Evolutionary conservation across 352 stramenopile species (phyloP).

Genomic region (Peronosclerospora sorghi): DNA sequence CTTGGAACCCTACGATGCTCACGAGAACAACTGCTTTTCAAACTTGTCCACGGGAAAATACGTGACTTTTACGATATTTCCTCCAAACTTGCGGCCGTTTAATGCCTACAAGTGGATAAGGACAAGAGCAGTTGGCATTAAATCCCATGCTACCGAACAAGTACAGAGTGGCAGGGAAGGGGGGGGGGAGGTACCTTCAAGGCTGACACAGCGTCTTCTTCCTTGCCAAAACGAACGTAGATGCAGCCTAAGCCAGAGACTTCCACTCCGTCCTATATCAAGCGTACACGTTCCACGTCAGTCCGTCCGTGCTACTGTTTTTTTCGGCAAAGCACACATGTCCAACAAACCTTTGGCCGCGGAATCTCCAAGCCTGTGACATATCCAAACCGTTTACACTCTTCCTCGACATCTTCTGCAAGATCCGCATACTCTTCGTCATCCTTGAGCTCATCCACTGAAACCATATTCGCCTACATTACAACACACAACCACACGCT

Average conservation of each 20-base stretch:
- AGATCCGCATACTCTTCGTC: constrained; percentile 82
- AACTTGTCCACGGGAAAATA: constrained; percentile 72
- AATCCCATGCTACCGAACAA: no score
- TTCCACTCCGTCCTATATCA: constrained; percentile 38
- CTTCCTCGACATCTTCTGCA: constrained; percentile 83
- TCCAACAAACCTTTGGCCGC: constrained; percentile 51
- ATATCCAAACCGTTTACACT: constrained; percentile 80
- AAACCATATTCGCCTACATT: constrained; percentile 75
- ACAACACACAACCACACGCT: no score
- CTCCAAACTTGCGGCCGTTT: constrained; percentile 78
- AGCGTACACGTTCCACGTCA: constrained; percentile 1
- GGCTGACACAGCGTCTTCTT: constrained; percentile 42
- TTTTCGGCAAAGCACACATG: neutral
- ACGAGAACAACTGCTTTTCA: constrained; percentile 51
- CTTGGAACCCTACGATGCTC: constrained; percentile 8
- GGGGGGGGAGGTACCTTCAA: constrained; percentile 74
- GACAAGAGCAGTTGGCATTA: neutral
- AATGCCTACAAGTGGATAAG: constrained; percentile 33
- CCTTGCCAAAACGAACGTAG: constrained; percentile 64
- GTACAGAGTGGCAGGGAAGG: no score
- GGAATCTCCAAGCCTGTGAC: constrained; percentile 67
- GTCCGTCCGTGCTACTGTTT: no score
- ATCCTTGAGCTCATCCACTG: constrained; percentile 71
- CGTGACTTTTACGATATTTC: constrained; percentile 74
- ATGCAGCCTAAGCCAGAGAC: constrained; percentile 64